A percentile compares a stretch with the other conserved stretches of the same genome.
Conservation (phyloP, 2,329 filamentous ascomycete species). For the Neonectria faginata region DNA sequence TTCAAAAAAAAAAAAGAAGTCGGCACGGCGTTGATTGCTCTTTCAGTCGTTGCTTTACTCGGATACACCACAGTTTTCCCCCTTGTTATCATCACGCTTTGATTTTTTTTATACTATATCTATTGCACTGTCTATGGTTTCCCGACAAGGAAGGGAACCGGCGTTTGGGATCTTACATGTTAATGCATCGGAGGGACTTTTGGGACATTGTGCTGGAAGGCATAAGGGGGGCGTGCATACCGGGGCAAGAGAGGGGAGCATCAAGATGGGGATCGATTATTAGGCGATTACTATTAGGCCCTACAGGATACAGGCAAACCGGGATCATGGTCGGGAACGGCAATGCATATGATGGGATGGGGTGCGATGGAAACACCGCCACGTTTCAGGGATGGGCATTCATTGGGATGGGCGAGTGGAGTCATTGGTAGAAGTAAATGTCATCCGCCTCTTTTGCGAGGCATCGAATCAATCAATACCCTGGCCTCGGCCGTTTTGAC, state of each 20-base stretch:
- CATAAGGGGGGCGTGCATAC: conserved; percentile 8
- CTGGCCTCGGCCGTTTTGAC: conserved; percentile 19
- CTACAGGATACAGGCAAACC: background rate
- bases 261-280: conserved; percentile 13
- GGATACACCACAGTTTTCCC: conserved; percentile 39
- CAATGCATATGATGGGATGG: conserved; percentile 33
- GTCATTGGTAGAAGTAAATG: conserved; percentile 27
- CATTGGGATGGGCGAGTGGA: conserved; percentile 25
- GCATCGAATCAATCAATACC: conserved; percentile 26
- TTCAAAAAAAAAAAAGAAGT: conserved; percentile 41
- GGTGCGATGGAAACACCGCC: conserved; percentile 28
- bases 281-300: background rate
- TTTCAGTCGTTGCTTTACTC: conserved; percentile 31
- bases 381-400: conserved; percentile 31
- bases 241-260: conserved; percentile 18
- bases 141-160: conserved; percentile 20
- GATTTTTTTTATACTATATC: conserved; percentile 13
- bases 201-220: conserved; percentile 14
- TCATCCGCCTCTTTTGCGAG: conserved; percentile 18
- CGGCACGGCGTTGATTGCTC: conserved; percentile 39
- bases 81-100: conserved; percentile 24
- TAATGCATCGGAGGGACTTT: conserved; percentile 30
- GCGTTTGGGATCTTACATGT: conserved; percentile 29
- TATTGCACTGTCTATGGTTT: conserved; percentile 17
- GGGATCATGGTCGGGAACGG: conserved; percentile 28